These are phyloP conservation scores for Trichophyton benhamiae DNA, from an alignment of 2,329 filamentous ascomycete genomes.

Conservation along the genomic window DNA sequence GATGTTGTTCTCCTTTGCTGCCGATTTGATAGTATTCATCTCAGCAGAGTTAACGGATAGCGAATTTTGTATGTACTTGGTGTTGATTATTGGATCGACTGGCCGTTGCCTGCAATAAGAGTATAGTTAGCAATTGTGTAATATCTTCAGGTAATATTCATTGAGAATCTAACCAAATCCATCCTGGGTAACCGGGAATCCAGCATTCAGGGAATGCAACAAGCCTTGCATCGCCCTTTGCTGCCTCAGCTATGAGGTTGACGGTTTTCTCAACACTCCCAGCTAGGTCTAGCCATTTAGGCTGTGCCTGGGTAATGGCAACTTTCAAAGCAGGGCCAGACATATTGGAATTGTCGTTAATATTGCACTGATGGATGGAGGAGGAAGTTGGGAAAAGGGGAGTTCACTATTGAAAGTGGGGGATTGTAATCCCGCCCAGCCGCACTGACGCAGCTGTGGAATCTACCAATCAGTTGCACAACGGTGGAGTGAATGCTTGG, in stretches of 20 bases:
- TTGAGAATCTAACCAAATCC: conserved; percentile 28
- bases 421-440: not conserved
- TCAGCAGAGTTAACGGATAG: conserved; percentile 22
- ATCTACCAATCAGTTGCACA: not conserved
- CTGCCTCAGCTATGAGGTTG: conserved; percentile 44
- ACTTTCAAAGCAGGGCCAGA: conserved; percentile 3
- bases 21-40: conserved; percentile 27
- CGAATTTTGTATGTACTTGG: conserved; percentile 25
- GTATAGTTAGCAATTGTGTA: not conserved
- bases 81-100: conserved; percentile 22
- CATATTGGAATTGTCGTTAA: not conserved
- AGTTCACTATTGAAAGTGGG: not conserved
- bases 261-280: conserved; percentile 46
- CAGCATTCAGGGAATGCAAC: conserved; percentile 45
- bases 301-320: conserved; percentile 40
- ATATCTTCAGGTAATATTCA: not conserved
- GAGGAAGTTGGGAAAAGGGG: not conserved
- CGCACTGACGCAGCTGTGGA: not conserved
- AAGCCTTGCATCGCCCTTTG: conserved; percentile 41
- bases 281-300: conserved; percentile 48
- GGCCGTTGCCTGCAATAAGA: conserved; percentile 19
- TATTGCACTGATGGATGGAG: not conserved
- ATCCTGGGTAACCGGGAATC: conserved; percentile 45
- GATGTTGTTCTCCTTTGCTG: conserved; percentile 28
- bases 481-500: not conserved